phyloP scores from a whole-genome alignment of 495 filamentous ascomycete genomes.

The Daldinia loculata region DNA sequence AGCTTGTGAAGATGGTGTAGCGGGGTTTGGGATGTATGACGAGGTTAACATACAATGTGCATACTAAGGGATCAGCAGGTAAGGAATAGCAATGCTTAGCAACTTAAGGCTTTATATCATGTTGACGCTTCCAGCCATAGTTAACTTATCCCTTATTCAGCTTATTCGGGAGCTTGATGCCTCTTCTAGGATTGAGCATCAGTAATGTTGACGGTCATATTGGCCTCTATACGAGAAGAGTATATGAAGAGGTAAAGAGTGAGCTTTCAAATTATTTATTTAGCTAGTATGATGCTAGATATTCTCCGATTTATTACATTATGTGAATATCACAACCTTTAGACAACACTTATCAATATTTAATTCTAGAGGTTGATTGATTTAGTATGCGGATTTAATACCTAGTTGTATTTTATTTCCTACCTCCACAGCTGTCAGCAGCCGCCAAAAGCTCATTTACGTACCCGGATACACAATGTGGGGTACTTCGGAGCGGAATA shows the following conservation, averaged over 20 bases:
- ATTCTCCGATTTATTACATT: no score
- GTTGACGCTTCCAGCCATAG: not conserved
- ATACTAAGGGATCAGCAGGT: not conserved
- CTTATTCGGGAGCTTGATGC: not conserved
- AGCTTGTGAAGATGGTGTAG: slow-evolving; percentile 17
- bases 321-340: no score
- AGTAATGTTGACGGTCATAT: not conserved
- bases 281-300: not conserved
- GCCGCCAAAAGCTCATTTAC: not conserved
- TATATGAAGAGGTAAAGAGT: not conserved
- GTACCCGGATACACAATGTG: slow-evolving; percentile 4
- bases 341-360: no score
- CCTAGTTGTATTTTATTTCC: no score
- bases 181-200: not conserved
- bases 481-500: slow-evolving; percentile 15
- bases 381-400: not conserved
- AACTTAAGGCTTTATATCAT: not conserved
- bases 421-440: not conserved
- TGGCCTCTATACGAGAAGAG: no score
- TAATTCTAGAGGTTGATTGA: not conserved
- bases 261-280: not conserved
- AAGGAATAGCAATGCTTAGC: not conserved
- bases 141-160: not conserved
- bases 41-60: not conserved
- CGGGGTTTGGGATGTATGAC: no score